phyloP scores from a whole-genome alignment of 2,329 filamentous ascomycete genomes.

The Ophiostoma triangulosporum region DNA sequence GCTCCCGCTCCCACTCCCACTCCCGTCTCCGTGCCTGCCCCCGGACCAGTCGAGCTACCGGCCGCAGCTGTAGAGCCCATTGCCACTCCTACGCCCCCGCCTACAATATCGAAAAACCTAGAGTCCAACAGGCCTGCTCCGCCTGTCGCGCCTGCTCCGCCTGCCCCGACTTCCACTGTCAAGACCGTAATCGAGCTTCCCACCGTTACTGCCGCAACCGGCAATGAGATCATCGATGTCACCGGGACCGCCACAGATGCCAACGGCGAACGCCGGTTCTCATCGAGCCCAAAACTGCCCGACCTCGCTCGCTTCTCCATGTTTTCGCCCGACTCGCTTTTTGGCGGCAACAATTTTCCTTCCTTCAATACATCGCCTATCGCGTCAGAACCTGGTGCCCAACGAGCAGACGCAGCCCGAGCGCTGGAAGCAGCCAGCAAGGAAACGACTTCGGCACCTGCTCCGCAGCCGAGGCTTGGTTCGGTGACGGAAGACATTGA shows the following conservation, averaged over 20 bases:
- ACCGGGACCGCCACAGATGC: background rate
- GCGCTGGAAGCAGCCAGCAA: background rate
- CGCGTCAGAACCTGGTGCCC: slow-evolving; percentile 15
- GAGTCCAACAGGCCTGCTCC: background rate
- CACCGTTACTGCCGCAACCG: background rate
- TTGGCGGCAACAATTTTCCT: slow-evolving; percentile 18
- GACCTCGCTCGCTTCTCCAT: slow-evolving; percentile 44
- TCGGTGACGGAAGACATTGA: background rate
- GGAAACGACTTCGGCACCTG: background rate
- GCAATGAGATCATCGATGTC: background rate
- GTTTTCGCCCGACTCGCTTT: slow-evolving; percentile 47
- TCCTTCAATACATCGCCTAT: slow-evolving; percentile 17
- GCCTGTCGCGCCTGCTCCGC: background rate
- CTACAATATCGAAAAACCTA: background rate
- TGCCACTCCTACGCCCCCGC: background rate
- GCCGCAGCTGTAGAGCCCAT: background rate
- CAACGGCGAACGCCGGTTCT: slow-evolving; percentile 22
- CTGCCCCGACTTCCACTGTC: background rate
- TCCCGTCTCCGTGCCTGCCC: background rate
- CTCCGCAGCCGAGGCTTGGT: background rate
- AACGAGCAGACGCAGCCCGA: background rate
- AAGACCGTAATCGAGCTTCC: background rate
- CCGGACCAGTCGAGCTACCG: background rate
- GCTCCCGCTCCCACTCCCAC: background rate
- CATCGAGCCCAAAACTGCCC: slow-evolving; percentile 44